A percentile compares a stretch with the other conserved stretches of the same genome.
phyloP scores from a whole-genome alignment of 202 grass and related monocot species.

The Panicum virgatum region DNA sequence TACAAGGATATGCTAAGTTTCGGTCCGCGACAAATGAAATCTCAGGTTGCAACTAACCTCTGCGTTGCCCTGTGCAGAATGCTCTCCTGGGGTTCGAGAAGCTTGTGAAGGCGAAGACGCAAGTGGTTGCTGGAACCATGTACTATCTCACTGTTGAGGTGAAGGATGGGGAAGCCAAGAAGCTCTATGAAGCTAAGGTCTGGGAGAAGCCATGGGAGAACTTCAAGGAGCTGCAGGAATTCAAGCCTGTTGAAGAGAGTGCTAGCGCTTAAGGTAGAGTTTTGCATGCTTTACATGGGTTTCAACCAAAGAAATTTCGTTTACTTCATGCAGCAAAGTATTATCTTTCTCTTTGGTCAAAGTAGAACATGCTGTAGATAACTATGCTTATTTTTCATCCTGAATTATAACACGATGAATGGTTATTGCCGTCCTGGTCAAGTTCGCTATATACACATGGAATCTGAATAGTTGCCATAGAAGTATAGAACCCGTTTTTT shows the following conservation, averaged over 20 bases:
- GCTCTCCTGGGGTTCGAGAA: conserved; percentile 50
- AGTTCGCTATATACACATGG: not conserved
- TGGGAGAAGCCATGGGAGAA: conserved; percentile 68
- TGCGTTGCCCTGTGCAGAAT: not conserved
- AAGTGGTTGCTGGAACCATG: conserved; percentile 65
- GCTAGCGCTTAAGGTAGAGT: conserved; percentile 51
- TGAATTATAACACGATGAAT: not conserved
- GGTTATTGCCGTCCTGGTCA: not conserved
- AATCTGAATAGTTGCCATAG: not conserved
- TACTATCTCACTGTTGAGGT: conserved; percentile 65
- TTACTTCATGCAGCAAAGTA: not conserved
- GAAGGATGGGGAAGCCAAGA: conserved; percentile 48
- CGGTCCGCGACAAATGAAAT: not conserved
- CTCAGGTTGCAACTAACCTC: not conserved
- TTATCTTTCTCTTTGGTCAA: not conserved
- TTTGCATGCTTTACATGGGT: conserved; percentile 6
- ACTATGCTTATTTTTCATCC: not conserved
- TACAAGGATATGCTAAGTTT: not conserved
- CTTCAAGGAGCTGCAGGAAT: conserved; percentile 71
- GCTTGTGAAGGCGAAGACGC: conserved; percentile 60
- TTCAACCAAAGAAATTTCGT: not conserved
- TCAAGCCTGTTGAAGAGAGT: conserved; percentile 44
- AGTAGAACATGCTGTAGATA: not conserved
- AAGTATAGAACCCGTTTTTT: not conserved
- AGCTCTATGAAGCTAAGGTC: conserved; percentile 77